Evolutionary conservation across 495 filamentous ascomycete species (phyloP), one percentile per base, ranked within the genome.

Genomic region (Hypoxylon subgilvum): DNA sequence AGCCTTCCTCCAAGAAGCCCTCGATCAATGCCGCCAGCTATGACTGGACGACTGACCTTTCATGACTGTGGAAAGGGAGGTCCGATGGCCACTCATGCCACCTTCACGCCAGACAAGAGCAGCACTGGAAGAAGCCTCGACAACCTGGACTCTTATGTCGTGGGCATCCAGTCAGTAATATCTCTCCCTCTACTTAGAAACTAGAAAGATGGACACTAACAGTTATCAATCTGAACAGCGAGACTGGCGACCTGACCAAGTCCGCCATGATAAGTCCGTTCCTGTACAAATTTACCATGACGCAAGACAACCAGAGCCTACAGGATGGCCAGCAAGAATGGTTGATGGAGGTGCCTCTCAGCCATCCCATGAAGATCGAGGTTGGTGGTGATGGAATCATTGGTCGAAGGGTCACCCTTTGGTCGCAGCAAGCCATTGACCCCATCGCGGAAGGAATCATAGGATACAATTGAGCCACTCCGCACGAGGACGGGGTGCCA

Each of bases 321-420:
- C 13, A 22, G 31, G 38, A 34, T 12, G 19, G 34, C 13, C 47
- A 43, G 2, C 45, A 65, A 10, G 39, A 32, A 19, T 31, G 34
- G 6, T 48, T 36, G 8, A 50, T 73, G 17, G 70, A 74, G 41
- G 63, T 74, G 19, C 45, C 56, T 5, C 65, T 80, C 3, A 57
- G 51, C 5, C 52, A 66, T 21, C 69, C 72, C 1, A 56, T 79
- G 25, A 71, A 69, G 28, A 63, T 78, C 2, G 64, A 71, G 16
- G 73, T 79, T 10, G 75, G 77, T 1, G 43, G 57, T 5, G 66
- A 74, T 8, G 77, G 77, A 14, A 77, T 80, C 48, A 79, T 80
- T 16, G 77, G 77, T 12, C 68, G 77, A 35, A 63, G 76, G 16
- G 74, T 80, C 12, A 76, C 75, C 7, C 61, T 80, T 19, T 70